Conservation (phyloP, 805 yeast species). For the Metschnikowia kunwiensis region DNA sequence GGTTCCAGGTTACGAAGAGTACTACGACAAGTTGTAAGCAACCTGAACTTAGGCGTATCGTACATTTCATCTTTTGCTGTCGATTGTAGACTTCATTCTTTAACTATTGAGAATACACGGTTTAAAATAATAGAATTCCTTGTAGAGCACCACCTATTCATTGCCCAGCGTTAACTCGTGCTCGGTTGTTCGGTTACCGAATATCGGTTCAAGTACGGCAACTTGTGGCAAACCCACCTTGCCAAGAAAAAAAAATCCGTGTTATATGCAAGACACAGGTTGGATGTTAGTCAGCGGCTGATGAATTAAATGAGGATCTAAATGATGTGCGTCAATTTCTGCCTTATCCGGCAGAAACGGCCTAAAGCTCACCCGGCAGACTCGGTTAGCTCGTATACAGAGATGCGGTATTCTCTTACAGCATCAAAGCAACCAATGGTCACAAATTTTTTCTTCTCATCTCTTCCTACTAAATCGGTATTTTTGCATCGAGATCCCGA, state of each 20-base stretch:
- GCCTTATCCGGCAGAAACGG: constrained; percentile 5
- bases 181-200: no score
- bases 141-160: background rate
- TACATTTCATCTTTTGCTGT: constrained; percentile 16
- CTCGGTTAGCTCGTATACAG: constrained; percentile 9
- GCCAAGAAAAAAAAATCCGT: no score
- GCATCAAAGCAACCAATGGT: no score
- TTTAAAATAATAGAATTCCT: constrained; percentile 2
- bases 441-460: no score
- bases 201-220: no score
- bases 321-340: constrained; percentile 7
- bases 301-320: background rate
- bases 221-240: no score
- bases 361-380: constrained; percentile 1
- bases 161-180: background rate
- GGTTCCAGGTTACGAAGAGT: constrained; percentile 99
- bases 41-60: constrained; percentile 12
- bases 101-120: constrained; percentile 15
- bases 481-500: no score
- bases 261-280: constrained; percentile 3
- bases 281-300: constrained; percentile 1
- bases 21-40: constrained; percentile 83
- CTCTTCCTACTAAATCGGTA: no score
- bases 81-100: constrained; percentile 11
- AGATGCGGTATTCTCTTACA: no score